These are phyloP conservation scores for Aspergillus alliaceus DNA, from an alignment of 2,329 filamentous ascomycete species.

Conservation along the genomic window DNA sequence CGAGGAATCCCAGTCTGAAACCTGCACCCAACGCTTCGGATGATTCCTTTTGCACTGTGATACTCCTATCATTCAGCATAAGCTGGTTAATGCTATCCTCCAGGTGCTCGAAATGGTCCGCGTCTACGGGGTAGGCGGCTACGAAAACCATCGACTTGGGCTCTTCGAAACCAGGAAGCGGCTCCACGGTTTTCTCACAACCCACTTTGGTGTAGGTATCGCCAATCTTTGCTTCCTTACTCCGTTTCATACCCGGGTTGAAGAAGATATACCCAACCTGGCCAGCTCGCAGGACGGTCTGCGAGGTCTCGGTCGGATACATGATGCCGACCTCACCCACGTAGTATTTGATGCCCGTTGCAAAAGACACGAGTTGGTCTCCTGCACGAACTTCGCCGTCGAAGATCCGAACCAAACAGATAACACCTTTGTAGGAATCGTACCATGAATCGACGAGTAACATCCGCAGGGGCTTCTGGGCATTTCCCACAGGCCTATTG, in stretches of 20 bases:
- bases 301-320: constrained; percentile 83
- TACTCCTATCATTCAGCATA: constrained; percentile 89
- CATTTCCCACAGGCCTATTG: constrained; percentile 66
- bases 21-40: constrained; percentile 92
- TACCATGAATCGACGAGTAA: constrained; percentile 98
- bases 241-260: constrained; percentile 97
- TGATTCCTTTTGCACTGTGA: constrained; percentile 90
- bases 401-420: constrained; percentile 86
- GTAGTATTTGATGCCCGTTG: constrained; percentile 83
- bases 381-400: constrained; percentile 81
- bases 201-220: constrained; percentile 90
- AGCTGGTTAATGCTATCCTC: constrained; percentile 94
- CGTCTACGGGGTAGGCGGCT: constrained; percentile 91
- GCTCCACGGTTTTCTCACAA: constrained; percentile 71
- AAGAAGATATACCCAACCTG: constrained; percentile 97
- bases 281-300: constrained; percentile 77
- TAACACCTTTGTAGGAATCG: constrained; percentile 90
- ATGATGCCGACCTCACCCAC: constrained; percentile 97
- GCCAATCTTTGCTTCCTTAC: constrained; percentile 91
- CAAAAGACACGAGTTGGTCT: constrained; percentile 83
- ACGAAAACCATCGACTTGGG: constrained; percentile 99
- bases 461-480: constrained; percentile 71
- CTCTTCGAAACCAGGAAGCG: constrained; percentile 90
- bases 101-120: constrained; percentile 79
- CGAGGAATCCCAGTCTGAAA: constrained; percentile 90